Base-by-base conservation (phyloP, 345 rosid genomes). In the Arabidopsis suecica region DNA sequence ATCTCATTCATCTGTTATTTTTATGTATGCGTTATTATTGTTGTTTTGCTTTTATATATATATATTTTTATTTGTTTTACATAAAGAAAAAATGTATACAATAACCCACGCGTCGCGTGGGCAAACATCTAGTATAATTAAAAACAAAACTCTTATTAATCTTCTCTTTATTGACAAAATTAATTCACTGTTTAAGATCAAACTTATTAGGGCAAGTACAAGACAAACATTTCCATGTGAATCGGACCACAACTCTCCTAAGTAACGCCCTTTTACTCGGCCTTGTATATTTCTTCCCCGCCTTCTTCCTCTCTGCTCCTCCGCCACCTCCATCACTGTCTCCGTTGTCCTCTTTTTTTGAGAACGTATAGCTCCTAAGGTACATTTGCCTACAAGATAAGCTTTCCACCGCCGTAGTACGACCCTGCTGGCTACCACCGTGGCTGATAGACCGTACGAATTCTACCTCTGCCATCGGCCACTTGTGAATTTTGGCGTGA, bases 331-430 rank as follows among this genome's bases (percentile, higher is more conserved):
- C 18, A 53, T 14, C 60, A 56, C 9, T 23, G 18, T 59, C 22
- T 48, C 38, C 12, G 1, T 40, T 25, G 3, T 85, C 68, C n/a
- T 71, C 87, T 51, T 86, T 79, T 72, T 83, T 80, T 18, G 89
- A 83, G 44, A 89, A 91, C 0, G 87, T 83, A 78, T 91, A 91
- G 87, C 91, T 89, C 64, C 93, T 84, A 20, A 89, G 81, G 65
- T 88, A 91, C 76, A 87, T 84, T 75, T 89, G 93, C 74, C 96
- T 76, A 81, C 88, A 88, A 11, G 89, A 88, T 73, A 88, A 83
- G 63, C 86, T 85, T 50, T 89, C 91, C 50, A 84, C 86, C 12
- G 85, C 84, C 32, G 76, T 55, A 58, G 59, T 2, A 62, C 55
- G 33, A 16, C 68, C 50, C 5, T 48, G 53, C 5, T 48, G 53